phyloP scores from a whole-genome alignment of 2,329 filamentous ascomycete genomes.

The Ophiostoma perfectum region DNA sequence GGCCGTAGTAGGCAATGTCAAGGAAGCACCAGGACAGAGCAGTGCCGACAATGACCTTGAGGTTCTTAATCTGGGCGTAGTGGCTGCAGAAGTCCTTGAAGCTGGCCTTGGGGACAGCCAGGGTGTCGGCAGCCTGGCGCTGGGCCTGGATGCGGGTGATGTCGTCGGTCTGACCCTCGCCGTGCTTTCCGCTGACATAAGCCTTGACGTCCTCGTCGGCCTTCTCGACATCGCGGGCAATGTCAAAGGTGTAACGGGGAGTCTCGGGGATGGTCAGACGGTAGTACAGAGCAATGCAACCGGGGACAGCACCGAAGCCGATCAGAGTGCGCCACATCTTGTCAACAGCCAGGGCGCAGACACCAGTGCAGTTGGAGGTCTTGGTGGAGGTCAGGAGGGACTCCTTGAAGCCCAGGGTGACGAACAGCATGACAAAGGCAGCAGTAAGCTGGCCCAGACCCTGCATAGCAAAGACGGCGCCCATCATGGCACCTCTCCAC shows the following conservation, averaged over 20 bases:
- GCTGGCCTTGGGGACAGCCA: slow-evolving; percentile 64
- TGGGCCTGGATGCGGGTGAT: slow-evolving; percentile 56
- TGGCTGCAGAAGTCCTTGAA: slow-evolving; percentile 66
- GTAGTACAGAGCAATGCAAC: slow-evolving; percentile 76
- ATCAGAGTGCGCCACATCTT: slow-evolving; percentile 84
- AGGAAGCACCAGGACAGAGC: slow-evolving; percentile 81
- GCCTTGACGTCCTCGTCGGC: slow-evolving; percentile 66
- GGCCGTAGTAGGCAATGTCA: slow-evolving; percentile 56
- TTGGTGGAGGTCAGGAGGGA: slow-evolving; percentile 50
- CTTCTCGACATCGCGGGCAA: slow-evolving; percentile 68
- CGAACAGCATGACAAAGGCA: slow-evolving; percentile 69
- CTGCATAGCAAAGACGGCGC: slow-evolving; percentile 80
- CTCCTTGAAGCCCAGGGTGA: slow-evolving; percentile 64
- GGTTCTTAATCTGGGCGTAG: slow-evolving; percentile 67
- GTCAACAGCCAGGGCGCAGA: slow-evolving; percentile 66
- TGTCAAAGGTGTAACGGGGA: slow-evolving; percentile 81
- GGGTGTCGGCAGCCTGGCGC: slow-evolving; percentile 46
- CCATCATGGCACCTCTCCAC: slow-evolving; percentile 85
- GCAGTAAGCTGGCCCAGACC: slow-evolving; percentile 73
- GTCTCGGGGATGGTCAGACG: slow-evolving; percentile 77
- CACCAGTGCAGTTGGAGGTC: slow-evolving; percentile 54
- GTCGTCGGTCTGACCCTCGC: slow-evolving; percentile 59
- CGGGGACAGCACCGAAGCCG: slow-evolving; percentile 74
- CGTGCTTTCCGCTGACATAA: slow-evolving; percentile 60
- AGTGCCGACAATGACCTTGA: slow-evolving; percentile 56